phyloP scores from a whole-genome alignment of 129 eudicot genomes.

The Flaveria bidentis region DNA sequence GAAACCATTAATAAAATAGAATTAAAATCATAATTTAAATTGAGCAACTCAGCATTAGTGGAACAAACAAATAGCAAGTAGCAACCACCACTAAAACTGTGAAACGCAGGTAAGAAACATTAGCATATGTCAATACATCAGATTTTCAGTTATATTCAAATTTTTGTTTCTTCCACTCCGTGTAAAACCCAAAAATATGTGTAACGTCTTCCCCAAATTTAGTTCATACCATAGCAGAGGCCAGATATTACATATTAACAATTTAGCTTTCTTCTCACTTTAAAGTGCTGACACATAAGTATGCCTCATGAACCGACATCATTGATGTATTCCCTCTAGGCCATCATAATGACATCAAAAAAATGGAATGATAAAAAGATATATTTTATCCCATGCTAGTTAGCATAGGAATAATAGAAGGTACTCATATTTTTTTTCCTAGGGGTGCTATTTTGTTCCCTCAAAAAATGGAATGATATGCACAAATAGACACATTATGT shows the following conservation, averaged over 20 bases:
- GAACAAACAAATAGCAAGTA: constrained; percentile 4
- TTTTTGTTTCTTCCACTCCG: constrained; percentile 7
- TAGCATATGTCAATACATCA: constrained; percentile 3
- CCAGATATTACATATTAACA: constrained; percentile 9
- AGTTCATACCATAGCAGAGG: background rate
- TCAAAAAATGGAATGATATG: background rate
- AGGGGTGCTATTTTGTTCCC: background rate
- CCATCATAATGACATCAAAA: constrained; percentile 15
- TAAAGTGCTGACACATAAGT: background rate
- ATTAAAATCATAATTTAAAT: background rate
- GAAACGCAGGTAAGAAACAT: background rate
- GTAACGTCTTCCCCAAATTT: background rate
- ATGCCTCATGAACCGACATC: constrained; percentile 10
- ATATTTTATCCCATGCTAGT: background rate
- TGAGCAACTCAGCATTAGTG: background rate
- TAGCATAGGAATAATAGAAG: background rate
- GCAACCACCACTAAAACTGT: background rate
- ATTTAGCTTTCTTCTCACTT: background rate
- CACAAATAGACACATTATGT: background rate
- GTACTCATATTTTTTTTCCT: background rate
- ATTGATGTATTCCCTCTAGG: constrained; percentile 10
- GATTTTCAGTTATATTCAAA: constrained; percentile 19
- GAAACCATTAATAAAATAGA: constrained; percentile 13
- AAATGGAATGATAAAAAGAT: background rate
- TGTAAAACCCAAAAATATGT: background rate